Evolutionary conservation across 1,139 yeast genomes (phyloP), one percentile per base, ranked within the genome.

Genomic region (Pichia sp.): DNA sequence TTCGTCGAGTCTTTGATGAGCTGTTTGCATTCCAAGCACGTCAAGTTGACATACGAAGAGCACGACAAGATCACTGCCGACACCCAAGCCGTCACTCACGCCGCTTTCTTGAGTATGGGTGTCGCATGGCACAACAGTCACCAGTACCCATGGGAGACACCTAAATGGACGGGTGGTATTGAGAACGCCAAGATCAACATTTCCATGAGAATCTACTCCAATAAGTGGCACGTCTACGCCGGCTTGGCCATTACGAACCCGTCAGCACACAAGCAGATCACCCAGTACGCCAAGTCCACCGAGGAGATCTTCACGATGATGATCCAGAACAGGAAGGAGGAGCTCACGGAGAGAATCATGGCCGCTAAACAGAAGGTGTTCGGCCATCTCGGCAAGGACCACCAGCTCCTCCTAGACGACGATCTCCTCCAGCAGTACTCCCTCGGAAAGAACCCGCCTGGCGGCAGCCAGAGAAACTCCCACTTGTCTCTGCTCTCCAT

Each of bases 141-240:
- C 60, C 85, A 87, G 62, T 93, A 90, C 63, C 99, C 99, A 0
- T 93, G 99, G 99, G 86, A 84, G 54, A 81, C 86, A 5, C 80
- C 86, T 3, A 75, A 81, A 58, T 90, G 96, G 94, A 71, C 81
- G 33, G 98, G 99, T 11, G 98, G 99, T 3, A 73, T 93, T 42
- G 99, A 93, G 65, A 93, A 93, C 65, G 98, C 96, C 28, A 93
- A 93, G 60, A 87, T 91, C 63, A 93, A 93, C 65, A 90, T 93
- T 43, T 86, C 98, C 1, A 70, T 93, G 61, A 75, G 99, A 55
- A 93, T 93, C 40, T 93, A 76, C 66, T 83, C 96, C 28, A 93
- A 91, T 68, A 90, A 91, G 67, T 93, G 97, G 96, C 99, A 93
- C 62, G 99, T 93, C 21, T 93, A 93, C 63, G 99, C 99, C 5